A percentile compares a stretch with the other conserved stretches of the same genome.
These are phyloP conservation scores for Aspergillus intermedius DNA, from an alignment of 2,329 filamentous ascomycete genomes.

Conservation along the genomic window DNA sequence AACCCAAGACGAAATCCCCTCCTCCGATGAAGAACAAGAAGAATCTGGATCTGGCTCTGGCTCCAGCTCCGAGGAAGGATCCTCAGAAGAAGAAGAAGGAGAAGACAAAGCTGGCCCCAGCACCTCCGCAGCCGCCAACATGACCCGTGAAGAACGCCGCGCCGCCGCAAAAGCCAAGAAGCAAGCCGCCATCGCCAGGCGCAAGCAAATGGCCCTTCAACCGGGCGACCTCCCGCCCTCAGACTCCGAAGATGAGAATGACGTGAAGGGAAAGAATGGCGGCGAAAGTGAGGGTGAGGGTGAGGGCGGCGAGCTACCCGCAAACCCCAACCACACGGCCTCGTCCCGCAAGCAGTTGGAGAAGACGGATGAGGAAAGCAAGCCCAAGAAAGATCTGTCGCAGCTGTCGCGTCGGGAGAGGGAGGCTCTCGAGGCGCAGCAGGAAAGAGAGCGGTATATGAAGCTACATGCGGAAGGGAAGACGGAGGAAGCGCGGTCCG, in stretches of 20 bases:
- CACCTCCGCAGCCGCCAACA: conserved; percentile 39
- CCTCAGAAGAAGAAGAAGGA: conserved; percentile 47
- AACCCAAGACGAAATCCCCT: conserved; percentile 27
- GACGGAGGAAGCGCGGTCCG: conserved; percentile 89
- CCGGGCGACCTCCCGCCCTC: conserved; percentile 80
- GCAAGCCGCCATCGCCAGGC: conserved; percentile 74
- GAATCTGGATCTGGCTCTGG: conserved; percentile 29
- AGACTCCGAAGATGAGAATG: conserved; percentile 46
- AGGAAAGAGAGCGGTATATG: conserved; percentile 83
- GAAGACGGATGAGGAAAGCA: conserved; percentile 43
- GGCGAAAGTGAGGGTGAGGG: conserved; percentile 24
- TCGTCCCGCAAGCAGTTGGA: conserved; percentile 64
- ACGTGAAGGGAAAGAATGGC: conserved; percentile 4
- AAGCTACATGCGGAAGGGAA: conserved; percentile 91
- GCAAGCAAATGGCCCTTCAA: conserved; percentile 64
- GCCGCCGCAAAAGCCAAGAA: conserved; percentile 86
- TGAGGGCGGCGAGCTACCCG: conserved; percentile 48
- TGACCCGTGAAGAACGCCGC: conserved; percentile 82
- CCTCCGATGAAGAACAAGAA: conserved; percentile 42
- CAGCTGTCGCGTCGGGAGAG: conserved; percentile 62
- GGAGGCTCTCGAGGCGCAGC: conserved; percentile 77
- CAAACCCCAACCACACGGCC: conserved; percentile 80
- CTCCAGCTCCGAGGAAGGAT: conserved; percentile 38
- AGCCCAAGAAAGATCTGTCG: conserved; percentile 35
- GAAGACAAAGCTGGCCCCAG: conserved; percentile 45